Evolutionary conservation across 352 stramenopile species (phyloP).

Genomic region (Pythium sukuiense): DNA sequence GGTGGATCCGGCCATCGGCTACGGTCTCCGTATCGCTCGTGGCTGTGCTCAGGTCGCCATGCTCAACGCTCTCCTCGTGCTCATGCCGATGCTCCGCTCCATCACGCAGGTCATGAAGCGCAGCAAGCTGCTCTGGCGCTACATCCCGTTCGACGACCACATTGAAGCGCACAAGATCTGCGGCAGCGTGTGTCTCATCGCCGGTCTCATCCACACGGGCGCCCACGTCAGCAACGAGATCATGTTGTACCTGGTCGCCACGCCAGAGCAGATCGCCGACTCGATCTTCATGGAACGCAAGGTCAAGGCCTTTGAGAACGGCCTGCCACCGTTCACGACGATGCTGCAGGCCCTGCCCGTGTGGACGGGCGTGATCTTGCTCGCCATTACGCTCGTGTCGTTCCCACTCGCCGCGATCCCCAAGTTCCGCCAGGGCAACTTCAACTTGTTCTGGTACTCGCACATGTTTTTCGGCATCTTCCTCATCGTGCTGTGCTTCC

Average conservation of each 20-base stretch:
- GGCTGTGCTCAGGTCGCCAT: slow-evolving; percentile 75
- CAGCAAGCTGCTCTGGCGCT: slow-evolving; percentile 59
- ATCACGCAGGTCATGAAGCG: slow-evolving; percentile 76
- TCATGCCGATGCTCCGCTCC: slow-evolving; percentile 78
- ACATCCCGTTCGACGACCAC: slow-evolving; percentile 80
- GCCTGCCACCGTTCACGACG: slow-evolving; percentile 54
- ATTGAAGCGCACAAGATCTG: slow-evolving; percentile 82
- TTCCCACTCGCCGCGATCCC: slow-evolving; percentile 71
- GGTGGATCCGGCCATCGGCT: slow-evolving; percentile 72
- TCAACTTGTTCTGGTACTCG: slow-evolving; percentile 83
- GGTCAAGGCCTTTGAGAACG: slow-evolving; percentile 47
- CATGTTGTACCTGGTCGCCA: slow-evolving; percentile 66
- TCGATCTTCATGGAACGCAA: slow-evolving; percentile 63
- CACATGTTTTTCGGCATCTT: slow-evolving; percentile 82
- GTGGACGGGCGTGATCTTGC: slow-evolving; percentile 68
- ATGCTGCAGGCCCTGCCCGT: slow-evolving; percentile 74
- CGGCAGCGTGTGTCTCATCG: slow-evolving; percentile 54
- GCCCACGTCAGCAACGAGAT: slow-evolving; percentile 75
- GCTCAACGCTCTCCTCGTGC: slow-evolving; percentile 75
- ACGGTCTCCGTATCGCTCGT: slow-evolving; percentile 67
- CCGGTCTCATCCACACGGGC: slow-evolving; percentile 59
- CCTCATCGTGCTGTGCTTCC: slow-evolving; percentile 60
- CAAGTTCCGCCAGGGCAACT: slow-evolving; percentile 71
- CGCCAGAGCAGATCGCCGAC: slow-evolving; percentile 49
- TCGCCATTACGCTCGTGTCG: slow-evolving; percentile 64